Base-by-base conservation (phyloP, 176 grass and related monocot species). In the Hyparrhenia diplandra region DNA sequence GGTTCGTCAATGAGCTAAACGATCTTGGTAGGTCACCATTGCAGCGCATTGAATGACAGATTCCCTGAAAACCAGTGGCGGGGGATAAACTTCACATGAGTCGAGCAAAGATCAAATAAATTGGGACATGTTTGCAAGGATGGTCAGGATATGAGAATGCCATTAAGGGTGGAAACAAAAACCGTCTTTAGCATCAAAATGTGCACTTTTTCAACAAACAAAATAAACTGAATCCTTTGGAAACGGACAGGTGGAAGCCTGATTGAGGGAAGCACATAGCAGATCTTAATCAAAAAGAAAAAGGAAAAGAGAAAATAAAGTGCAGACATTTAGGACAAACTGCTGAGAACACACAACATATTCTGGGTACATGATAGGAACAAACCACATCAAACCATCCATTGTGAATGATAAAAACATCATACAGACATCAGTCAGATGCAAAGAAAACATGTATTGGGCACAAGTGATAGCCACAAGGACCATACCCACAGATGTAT, bases 1-100 rank as follows among this genome's bases (percentile, higher is more conserved):
- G 86, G 62, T 88, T 93, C 8, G 34, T 86, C 66, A 98, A 82
- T 41, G 46, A 93, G 73, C 88, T 87, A 91, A 98, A 89, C 10
- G 92, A 98, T 77, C 79, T 91, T 73, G 92, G 92, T 41, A 95
- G 76, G 85, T 91, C 87, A 39, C 92, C 88, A 37, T 39, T 83
- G 75, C 93, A 95, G 76, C n/a, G 74, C 80, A 34, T 98, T 92
- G 90, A 88, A 95, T 80, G 92, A 98, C 68, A 98, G 84, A 39
- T n/a, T 98, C 92, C 86, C 95, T 95, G 90, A 83, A 77, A 87
- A 31, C 1, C 3, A 49, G 0, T n/a, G 46, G 2, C 6, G 27
- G 35, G 36, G 43, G 40, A 36, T 29, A 77, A 67, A 76, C 58
- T 60, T 71, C 20, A 35, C 9, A 51, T 49, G 42, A 78, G 39